phyloP scores from a whole-genome alignment of 1,284 basidiomycete species.

The Cystobasidium sp. region DNA sequence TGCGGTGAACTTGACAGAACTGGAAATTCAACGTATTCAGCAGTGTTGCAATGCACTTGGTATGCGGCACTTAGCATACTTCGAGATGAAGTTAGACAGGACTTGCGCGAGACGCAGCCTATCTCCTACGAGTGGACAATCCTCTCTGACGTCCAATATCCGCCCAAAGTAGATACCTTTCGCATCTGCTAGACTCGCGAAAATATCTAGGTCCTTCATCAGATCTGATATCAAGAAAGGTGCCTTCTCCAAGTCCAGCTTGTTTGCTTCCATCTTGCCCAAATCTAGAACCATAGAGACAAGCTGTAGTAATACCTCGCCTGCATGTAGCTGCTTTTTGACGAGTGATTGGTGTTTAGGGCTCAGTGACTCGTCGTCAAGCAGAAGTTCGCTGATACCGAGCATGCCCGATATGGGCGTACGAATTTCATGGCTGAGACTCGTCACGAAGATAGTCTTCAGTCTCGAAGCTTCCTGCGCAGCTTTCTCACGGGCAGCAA shows the following conservation, averaged over 20 bases:
- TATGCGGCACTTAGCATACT: conserved; percentile 41
- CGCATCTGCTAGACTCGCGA: conserved; percentile 55
- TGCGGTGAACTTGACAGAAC: conserved; percentile 57
- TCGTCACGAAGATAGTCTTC: conserved; percentile 56
- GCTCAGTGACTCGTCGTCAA: conserved; percentile 45
- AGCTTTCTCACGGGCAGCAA: conserved; percentile 56
- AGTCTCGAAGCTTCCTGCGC: conserved; percentile 57
- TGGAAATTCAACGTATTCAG: conserved; percentile 47
- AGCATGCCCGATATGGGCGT: conserved; percentile 48
- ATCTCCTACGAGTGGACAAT: conserved; percentile 50
- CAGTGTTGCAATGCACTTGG: background rate
- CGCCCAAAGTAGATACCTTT: conserved; percentile 56
- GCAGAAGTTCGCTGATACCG: conserved; percentile 50
- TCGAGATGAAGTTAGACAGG: conserved; percentile 41
- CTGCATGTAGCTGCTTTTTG: conserved; percentile 49
- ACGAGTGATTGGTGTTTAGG: conserved; percentile 39
- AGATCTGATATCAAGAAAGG: conserved; percentile 56
- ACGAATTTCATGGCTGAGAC: conserved; percentile 47
- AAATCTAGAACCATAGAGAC: conserved; percentile 55
- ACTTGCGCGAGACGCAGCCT: conserved; percentile 51
- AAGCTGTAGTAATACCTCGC: conserved; percentile 50
- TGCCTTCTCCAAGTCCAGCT: conserved; percentile 56
- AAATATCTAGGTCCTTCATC: conserved; percentile 55
- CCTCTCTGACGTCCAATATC: conserved; percentile 45
- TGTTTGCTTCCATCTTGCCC: conserved; percentile 58